Evolutionary conservation across 352 stramenopile genomes (phyloP).

Genomic region (Phytopythium mirpurense): DNA sequence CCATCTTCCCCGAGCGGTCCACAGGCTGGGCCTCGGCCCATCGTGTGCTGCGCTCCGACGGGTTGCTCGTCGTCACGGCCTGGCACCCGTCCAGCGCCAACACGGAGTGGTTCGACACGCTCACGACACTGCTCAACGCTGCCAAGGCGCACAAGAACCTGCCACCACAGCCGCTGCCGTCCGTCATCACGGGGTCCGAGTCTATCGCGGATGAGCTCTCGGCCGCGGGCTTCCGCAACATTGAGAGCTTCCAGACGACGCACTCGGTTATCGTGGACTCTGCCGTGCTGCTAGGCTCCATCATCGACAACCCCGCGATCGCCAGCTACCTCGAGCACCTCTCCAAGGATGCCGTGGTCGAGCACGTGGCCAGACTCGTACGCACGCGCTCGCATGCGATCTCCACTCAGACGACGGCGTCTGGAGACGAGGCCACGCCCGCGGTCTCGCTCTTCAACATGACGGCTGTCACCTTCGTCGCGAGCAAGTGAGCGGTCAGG

Average conservation of each 20-base stretch:
- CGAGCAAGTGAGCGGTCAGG: not conserved
- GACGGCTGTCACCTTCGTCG: slow-evolving; percentile 3
- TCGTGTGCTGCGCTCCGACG: slow-evolving; percentile 25
- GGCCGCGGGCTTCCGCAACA: not conserved
- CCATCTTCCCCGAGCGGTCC: slow-evolving; percentile 32
- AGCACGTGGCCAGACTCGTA: not conserved
- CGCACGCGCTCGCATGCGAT: not conserved
- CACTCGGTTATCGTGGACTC: slow-evolving; percentile 2
- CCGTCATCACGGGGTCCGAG: slow-evolving; percentile 9
- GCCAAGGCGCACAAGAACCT: slow-evolving; percentile 3
- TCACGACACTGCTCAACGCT: slow-evolving; percentile 26
- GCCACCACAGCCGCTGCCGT: slow-evolving; percentile 7
- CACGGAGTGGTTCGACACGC: slow-evolving; percentile 25
- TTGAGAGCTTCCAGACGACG: not conserved
- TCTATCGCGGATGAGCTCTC: not conserved
- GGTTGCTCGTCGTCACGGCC: slow-evolving; percentile 30
- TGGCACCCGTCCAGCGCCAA: slow-evolving; percentile 37
- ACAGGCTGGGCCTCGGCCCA: slow-evolving; percentile 23
- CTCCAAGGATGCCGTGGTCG: not conserved
- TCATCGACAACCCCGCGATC: not conserved
- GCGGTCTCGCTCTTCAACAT: not conserved
- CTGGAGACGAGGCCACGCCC: not conserved
- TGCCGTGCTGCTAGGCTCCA: not conserved
- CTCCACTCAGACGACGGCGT: not conserved
- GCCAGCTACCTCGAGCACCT: slow-evolving; percentile 9